Percentiles rank a stretch among this genome's conserved stretches.
Conservation (phyloP, 1,139 yeast genomes). For the Arxiozyma telluris region DNA sequence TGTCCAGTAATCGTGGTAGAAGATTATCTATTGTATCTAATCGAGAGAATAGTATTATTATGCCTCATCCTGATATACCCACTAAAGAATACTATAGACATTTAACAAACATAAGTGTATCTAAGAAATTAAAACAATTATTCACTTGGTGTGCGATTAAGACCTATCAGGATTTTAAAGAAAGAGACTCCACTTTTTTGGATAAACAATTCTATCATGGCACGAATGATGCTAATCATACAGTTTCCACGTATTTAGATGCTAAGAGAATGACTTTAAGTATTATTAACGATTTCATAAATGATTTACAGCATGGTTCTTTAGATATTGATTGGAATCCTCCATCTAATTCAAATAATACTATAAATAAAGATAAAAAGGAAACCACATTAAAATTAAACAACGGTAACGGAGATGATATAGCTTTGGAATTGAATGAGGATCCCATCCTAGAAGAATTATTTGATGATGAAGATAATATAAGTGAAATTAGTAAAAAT, state of each 20-base stretch:
- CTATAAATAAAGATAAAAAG: neutral
- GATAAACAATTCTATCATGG: constrained; percentile 1
- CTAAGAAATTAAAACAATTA: constrained; percentile 24
- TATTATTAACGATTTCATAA: constrained; percentile 27
- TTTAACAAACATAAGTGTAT: constrained; percentile 25
- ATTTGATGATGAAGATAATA: constrained; percentile 17
- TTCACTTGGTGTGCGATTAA: constrained; percentile 29
- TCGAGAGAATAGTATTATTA: constrained; percentile 19
- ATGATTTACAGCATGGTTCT: constrained; percentile 22
- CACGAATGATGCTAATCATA: constrained; percentile 2
- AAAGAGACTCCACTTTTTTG: neutral
- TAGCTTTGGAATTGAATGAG: constrained; percentile 8
- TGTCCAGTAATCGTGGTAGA: constrained; percentile 21
- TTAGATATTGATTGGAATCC: constrained; percentile 27
- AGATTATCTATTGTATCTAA: constrained; percentile 21
- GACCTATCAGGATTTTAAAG: constrained; percentile 14
- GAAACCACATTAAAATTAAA: constrained; percentile 2
- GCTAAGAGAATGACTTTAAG: constrained; percentile 20
- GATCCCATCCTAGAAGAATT: constrained; percentile 22
- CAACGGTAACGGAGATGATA: neutral
- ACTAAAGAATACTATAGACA: constrained; percentile 28
- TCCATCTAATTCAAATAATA: constrained; percentile 2
- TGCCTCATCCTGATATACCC: constrained; percentile 29
- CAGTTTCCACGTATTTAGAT: constrained; percentile 9
- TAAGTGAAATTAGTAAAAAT: neutral